Percentiles rank a stretch among this genome's conserved stretches.
Conservation (phyloP, 306 rosid species). For the Vigna radiata region DNA sequence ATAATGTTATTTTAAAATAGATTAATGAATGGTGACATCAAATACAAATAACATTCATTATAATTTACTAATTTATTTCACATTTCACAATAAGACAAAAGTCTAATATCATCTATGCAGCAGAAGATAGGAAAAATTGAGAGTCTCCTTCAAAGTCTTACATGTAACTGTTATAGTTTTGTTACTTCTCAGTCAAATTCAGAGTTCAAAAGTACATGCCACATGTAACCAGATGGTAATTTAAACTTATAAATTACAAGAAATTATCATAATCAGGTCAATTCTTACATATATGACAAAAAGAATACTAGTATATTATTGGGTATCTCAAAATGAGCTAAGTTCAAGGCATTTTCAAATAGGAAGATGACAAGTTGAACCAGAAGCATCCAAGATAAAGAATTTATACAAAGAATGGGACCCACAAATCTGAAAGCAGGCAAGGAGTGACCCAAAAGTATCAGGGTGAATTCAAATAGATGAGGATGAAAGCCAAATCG, state of each 20-base stretch:
- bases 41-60: too few species aligned
- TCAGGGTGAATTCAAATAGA: neutral
- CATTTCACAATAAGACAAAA: neutral
- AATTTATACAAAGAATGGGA: neutral
- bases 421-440: slow-evolving; percentile 5
- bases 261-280: neutral
- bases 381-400: neutral
- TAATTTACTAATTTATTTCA: too few species aligned
- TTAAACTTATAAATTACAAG: neutral
- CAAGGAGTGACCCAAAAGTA: neutral
- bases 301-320: neutral
- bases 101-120: too few species aligned
- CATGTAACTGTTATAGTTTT: too few species aligned
- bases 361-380: neutral
- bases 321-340: neutral
- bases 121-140: too few species aligned
- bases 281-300: neutral
- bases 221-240: neutral
- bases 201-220: neutral
- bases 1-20: too few species aligned
- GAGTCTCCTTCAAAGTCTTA: too few species aligned
- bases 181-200: too few species aligned
- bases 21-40: too few species aligned
- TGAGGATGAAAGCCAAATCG: neutral
- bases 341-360: neutral